Conservation (phyloP, 495 filamentous ascomycete genomes). For the Aspergillus baeticus region DNA sequence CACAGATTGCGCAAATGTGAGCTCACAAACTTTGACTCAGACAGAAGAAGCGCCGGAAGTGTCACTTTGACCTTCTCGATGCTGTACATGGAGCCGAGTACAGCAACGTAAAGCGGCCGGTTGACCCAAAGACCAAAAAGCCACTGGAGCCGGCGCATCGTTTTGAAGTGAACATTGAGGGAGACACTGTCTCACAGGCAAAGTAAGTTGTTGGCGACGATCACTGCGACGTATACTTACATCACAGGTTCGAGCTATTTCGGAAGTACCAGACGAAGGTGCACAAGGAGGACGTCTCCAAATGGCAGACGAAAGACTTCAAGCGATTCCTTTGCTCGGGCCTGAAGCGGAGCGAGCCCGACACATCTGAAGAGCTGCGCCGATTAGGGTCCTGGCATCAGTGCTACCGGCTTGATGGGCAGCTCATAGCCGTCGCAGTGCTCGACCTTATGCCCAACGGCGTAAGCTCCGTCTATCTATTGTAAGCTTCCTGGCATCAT, state of each 20-base stretch:
- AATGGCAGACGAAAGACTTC: constrained; percentile 71
- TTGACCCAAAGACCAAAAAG: constrained; percentile 51
- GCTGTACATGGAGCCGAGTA: constrained; percentile 73
- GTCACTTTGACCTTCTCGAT: constrained; percentile 69
- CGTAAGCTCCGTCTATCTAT: constrained; percentile 92
- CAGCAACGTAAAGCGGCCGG: constrained; percentile 50
- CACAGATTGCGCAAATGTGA: background rate
- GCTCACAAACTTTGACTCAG: constrained; percentile 34
- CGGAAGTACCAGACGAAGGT: constrained; percentile 81
- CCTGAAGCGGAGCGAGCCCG: constrained; percentile 51
- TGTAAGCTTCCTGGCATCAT: constrained; percentile 44
- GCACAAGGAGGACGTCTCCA: constrained; percentile 68
- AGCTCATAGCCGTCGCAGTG: constrained; percentile 83
- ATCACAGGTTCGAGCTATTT: constrained; percentile 61
- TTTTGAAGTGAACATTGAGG: constrained; percentile 77
- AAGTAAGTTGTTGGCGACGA: constrained; percentile 54
- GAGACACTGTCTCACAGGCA: constrained; percentile 77
- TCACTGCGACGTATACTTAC: background rate
- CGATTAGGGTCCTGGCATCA: constrained; percentile 90
- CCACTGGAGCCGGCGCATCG: constrained; percentile 71
- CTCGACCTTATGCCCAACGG: constrained; percentile 82
- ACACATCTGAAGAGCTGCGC: constrained; percentile 49
- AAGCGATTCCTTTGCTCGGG: constrained; percentile 87
- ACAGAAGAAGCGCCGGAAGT: constrained; percentile 70
- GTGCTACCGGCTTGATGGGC: constrained; percentile 88